Evolutionary conservation across 139 green algal genomes (phyloP), one percentile per base, ranked within the genome.

Genomic region (Tetratostichococcus sp.): DNA sequence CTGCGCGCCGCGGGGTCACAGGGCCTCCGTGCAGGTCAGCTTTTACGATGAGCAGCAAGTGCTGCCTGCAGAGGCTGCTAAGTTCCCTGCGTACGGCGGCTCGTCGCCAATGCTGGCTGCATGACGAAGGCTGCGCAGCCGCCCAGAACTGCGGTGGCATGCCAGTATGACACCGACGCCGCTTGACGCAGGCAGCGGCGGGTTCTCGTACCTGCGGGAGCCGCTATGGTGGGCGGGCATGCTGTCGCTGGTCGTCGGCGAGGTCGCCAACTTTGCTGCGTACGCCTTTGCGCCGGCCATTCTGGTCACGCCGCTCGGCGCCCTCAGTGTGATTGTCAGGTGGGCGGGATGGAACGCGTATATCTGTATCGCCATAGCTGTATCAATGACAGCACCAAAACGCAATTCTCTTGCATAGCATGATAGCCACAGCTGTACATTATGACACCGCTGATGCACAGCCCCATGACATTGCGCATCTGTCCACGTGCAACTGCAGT

Each of bases 251-350:
- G 83, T 96, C 2, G 71, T 97, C 14, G 95, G 95, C 0, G 95
- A 98, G 79, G 82, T 91, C 26, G 91, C 91, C 23, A 98, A 98
- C 78, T 98, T 98, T 84, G 94, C 94, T 35, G 95, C 95, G 1
- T 98, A 98, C 71, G 95, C 95, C 1, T 98, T 97, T 88, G 95
- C 95, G 2, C 95, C 95, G 16, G 95, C 95, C 14, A 93, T 97
- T 39, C 75, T 98, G 4, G 95, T 98, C 2, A 98, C 95, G 0
- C 95, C 95, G 0, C 76, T 98, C 4, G 93, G 94, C 1, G 92
- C 92, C 0, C 84, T 97, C 1, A 93, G 84, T 74, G 97, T 98
- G 65, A 94, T 97, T 50, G 82, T 97, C 73, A 94, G 90, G 90
- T 94, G 75, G 1, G 79, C 35, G 19, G 0, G 25, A 73, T 66